phyloP scores from a whole-genome alignment of 208 protist species.

The Trypanosoma platydactyli region DNA sequence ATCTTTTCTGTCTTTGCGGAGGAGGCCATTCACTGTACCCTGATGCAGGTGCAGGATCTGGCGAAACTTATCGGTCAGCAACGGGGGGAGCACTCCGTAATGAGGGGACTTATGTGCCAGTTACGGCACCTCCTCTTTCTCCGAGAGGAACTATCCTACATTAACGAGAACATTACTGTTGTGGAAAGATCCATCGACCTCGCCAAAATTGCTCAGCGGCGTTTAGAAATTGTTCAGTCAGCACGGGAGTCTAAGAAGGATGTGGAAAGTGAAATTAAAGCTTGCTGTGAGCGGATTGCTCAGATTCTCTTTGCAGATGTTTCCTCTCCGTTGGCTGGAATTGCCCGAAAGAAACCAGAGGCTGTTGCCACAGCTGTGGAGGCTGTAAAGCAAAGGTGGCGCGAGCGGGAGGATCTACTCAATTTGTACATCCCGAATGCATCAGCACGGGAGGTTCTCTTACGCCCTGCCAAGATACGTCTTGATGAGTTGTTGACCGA shows the following conservation, averaged over 20 bases:
- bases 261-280: conserved; percentile 70
- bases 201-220: conserved; percentile 46
- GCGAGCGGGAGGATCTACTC: conserved; percentile 10
- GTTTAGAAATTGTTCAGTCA: conserved; percentile 77
- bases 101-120: conserved; percentile 68
- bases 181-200: conserved; percentile 79
- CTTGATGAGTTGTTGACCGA: conserved; percentile 30
- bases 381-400: conserved; percentile 2
- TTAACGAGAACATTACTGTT: conserved; percentile 83
- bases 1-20: conserved; percentile 88
- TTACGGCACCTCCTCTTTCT: conserved; percentile 78
- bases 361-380: conserved; percentile 28
- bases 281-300: conserved; percentile 56
- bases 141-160: conserved; percentile 62
- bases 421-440: conserved; percentile 11
- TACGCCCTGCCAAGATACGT: conserved; percentile 22
- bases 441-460: conserved; percentile 21
- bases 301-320: conserved; percentile 51
- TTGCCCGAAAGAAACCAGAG: conserved; percentile 38
- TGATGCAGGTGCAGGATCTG: conserved; percentile 62
- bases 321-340: conserved; percentile 50
- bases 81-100: conserved; percentile 5
- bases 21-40: conserved; percentile 72
- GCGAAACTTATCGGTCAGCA: conserved; percentile 49
- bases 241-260: conserved; percentile 83